Conservation (phyloP, 306 rosid species). For the Vigna hirtella region DNA sequence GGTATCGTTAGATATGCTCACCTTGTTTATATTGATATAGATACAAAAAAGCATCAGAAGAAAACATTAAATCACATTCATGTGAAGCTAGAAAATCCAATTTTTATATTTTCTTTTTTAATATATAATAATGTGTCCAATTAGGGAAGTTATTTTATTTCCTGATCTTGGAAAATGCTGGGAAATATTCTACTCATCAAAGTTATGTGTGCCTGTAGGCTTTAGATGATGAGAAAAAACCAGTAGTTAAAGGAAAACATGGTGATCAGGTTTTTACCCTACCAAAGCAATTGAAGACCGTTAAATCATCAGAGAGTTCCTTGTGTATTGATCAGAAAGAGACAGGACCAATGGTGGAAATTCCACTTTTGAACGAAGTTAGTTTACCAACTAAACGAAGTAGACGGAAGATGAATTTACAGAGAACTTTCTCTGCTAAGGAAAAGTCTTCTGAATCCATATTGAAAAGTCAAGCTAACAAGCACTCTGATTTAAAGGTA, state of each 20-base stretch:
- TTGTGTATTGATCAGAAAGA: constrained; percentile 59
- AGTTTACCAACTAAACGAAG: constrained; percentile 63
- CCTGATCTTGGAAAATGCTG: constrained; percentile 25
- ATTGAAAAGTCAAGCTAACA: constrained; percentile 54
- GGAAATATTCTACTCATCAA: constrained; percentile 30
- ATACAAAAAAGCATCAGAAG: not conserved
- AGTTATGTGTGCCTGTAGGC: constrained; percentile 55
- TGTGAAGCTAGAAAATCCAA: not conserved
- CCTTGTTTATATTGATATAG: constrained; percentile 3
- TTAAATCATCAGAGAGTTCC: constrained; percentile 58
- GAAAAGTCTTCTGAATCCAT: constrained; percentile 57
- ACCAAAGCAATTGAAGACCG: constrained; percentile 61
- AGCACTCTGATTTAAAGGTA: constrained; percentile 62
- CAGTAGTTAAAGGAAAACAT: constrained; percentile 63
- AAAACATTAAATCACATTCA: constrained; percentile 5
- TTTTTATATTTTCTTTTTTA: not conserved
- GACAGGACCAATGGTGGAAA: constrained; percentile 51
- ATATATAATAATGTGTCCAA: constrained; percentile 3
- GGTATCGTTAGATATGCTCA: not conserved
- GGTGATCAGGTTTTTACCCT: constrained; percentile 51
- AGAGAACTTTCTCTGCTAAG: constrained; percentile 48
- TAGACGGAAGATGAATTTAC: constrained; percentile 65
- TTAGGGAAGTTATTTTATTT: not conserved
- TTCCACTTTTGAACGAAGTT: constrained; percentile 52
- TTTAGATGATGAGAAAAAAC: constrained; percentile 58